These are phyloP conservation scores for Pseudogymnoascus sp. DNA, from an alignment of 2,329 filamentous ascomycete species.

Conservation along the genomic window DNA sequence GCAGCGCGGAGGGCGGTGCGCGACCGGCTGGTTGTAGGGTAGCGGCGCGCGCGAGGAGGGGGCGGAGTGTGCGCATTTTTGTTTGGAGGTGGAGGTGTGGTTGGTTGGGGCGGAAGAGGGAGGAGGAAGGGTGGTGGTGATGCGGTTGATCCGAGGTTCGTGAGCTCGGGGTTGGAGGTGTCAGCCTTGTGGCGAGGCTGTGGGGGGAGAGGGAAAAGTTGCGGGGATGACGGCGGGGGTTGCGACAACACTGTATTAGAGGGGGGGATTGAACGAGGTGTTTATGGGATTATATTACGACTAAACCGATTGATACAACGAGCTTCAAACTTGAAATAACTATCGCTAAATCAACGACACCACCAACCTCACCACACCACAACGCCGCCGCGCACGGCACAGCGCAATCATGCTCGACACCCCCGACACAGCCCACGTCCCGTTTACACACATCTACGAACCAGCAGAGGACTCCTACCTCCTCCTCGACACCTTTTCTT, in stretches of 20 bases:
- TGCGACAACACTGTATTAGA: neutral
- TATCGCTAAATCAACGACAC: too few relatives aligned
- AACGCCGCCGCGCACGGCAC: neutral
- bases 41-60: neutral
- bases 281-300: neutral
- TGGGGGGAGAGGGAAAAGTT: neutral
- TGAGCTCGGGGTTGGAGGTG: neutral
- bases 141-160: neutral
- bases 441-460: slow-evolving; percentile 83
- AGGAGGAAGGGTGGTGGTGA: neutral
- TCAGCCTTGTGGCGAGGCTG: neutral
- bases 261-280: neutral
- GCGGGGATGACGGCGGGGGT: neutral
- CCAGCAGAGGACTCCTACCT: slow-evolving; percentile 94
- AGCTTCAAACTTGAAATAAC: too few relatives aligned
- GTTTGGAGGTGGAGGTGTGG: too few relatives aligned
- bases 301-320: neutral
- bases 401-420: slow-evolving; percentile 69
- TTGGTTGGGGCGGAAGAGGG: neutral
- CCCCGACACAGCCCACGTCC: slow-evolving; percentile 84
- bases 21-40: neutral
- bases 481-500: slow-evolving; percentile 82
- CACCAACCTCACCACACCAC: neutral
- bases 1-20: slow-evolving; percentile 50
- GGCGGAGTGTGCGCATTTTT: neutral